Conservation (phyloP, 2,329 filamentous ascomycete genomes). For the Leptographium flavum region DNA sequence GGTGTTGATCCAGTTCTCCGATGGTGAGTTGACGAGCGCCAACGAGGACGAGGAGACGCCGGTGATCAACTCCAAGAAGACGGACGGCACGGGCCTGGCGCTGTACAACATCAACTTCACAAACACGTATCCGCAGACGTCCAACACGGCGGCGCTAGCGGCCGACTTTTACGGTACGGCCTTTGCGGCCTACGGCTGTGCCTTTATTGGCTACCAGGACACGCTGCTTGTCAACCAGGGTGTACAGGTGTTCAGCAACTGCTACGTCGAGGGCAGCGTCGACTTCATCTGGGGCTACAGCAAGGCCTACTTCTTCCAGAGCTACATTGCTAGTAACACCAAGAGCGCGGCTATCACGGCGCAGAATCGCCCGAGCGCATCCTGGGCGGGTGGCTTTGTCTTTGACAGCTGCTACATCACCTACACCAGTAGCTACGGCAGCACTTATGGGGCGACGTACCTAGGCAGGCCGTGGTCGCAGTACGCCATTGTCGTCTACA, state of each 20-base stretch:
- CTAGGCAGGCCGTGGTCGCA: conserved; percentile 33
- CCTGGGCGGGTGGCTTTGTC: conserved; percentile 13
- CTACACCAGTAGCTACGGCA: conserved; percentile 27
- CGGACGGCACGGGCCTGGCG: conserved; percentile 27
- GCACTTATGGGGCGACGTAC: conserved; percentile 25
- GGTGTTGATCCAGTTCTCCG: conserved; percentile 22
- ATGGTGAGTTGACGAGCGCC: conserved; percentile 24
- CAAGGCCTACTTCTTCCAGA: conserved; percentile 17
- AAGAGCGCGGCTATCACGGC: conserved; percentile 19
- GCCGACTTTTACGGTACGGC: conserved; percentile 20
- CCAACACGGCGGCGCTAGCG: conserved; percentile 15
- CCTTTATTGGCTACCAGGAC: conserved; percentile 17
- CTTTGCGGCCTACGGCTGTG: conserved; percentile 16
- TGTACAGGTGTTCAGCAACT: conserved; percentile 20
- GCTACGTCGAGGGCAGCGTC: conserved; percentile 19
- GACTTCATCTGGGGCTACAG: conserved; percentile 11
- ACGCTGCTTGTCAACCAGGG: conserved; percentile 16
- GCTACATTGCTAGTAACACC: conserved; percentile 23
- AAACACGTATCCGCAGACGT: conserved; percentile 16
- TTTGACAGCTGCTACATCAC: conserved; percentile 28
- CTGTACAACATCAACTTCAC: conserved; percentile 35
- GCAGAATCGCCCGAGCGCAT: conserved; percentile 16
- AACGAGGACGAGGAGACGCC: conserved; percentile 27
- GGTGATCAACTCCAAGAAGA: conserved; percentile 29
- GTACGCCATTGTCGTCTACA: conserved; percentile 32